A percentile compares a stretch with the other conserved stretches of the same genome.
These are phyloP conservation scores for Harrya chromipes DNA, from an alignment of 768 basidiomycete genomes.

Conservation along the genomic window DNA sequence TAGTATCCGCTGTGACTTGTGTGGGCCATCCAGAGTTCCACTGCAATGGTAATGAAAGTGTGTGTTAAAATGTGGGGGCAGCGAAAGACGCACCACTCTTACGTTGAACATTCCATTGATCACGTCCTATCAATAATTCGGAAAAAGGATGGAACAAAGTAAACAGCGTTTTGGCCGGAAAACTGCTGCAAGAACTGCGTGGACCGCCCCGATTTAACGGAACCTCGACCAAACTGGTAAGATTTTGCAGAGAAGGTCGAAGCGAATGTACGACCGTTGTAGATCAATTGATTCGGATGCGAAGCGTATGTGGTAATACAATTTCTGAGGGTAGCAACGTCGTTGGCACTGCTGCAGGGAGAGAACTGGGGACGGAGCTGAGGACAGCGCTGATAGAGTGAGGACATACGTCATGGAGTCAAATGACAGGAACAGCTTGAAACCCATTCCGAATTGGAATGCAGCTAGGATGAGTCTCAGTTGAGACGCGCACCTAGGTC, in stretches of 20 bases:
- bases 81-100: slow-evolving; percentile 12
- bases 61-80: not conserved
- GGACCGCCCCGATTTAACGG: slow-evolving; percentile 53
- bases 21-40: slow-evolving; percentile 85
- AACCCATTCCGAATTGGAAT: slow-evolving; percentile 45
- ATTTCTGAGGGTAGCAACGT: slow-evolving; percentile 49
- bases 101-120: slow-evolving; percentile 63
- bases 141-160: slow-evolving; percentile 73
- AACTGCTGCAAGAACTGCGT: slow-evolving; percentile 49
- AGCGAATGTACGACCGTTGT: slow-evolving; percentile 48
- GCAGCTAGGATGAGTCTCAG: slow-evolving; percentile 40
- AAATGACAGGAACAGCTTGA: slow-evolving; percentile 75
- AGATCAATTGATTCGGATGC: slow-evolving; percentile 59
- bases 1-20: slow-evolving; percentile 40
- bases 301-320: slow-evolving; percentile 51
- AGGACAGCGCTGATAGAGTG: not conserved
- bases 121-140: slow-evolving; percentile 51
- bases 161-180: slow-evolving; percentile 42
- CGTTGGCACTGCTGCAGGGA: slow-evolving; percentile 49
- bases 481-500: slow-evolving; percentile 2
- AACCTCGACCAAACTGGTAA: slow-evolving; percentile 62
- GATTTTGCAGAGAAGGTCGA: slow-evolving; percentile 71
- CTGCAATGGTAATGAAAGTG: slow-evolving; percentile 27
- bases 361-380: slow-evolving; percentile 36
- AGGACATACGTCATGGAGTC: slow-evolving; percentile 70